These are phyloP conservation scores for Dothistroma pini DNA, from an alignment of 2,329 filamentous ascomycete genomes.

Conservation along the genomic window DNA sequence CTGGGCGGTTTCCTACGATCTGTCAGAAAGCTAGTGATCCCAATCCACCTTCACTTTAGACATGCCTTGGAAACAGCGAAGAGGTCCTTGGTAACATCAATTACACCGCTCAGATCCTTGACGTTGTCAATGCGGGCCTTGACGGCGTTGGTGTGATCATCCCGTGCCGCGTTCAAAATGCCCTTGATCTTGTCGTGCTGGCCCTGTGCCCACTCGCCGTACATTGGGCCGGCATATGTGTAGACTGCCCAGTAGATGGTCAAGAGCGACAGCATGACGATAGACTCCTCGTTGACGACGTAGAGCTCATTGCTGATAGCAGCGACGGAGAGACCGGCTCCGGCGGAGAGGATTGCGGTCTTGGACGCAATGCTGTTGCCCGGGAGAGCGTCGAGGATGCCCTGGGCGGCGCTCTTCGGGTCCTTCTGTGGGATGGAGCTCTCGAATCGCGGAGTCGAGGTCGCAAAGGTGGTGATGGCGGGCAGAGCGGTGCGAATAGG, in stretches of 20 bases:
- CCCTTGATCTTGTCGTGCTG: conserved; percentile 91
- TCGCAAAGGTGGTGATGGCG: conserved; percentile 66
- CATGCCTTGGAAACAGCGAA: conserved; percentile 96
- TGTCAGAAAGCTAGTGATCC: conserved; percentile 4
- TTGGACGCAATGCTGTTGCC: conserved; percentile 92
- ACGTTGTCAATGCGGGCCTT: conserved; percentile 92
- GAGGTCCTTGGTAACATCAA: conserved; percentile 94
- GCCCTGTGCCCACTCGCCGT: conserved; percentile 84
- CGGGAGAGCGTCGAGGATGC: conserved; percentile 87
- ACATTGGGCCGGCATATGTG: conserved; percentile 89
- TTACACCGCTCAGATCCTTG: conserved; percentile 87
- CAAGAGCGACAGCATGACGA: conserved; percentile 87
- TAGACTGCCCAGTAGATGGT: conserved; percentile 89
- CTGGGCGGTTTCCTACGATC: conserved; percentile 82
- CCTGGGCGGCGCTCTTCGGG: conserved; percentile 95
- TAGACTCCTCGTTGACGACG: conserved; percentile 97
- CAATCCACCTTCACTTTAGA: neutral
- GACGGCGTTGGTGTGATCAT: conserved; percentile 93
- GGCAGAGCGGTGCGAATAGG: conserved; percentile 70
- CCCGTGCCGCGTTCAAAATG: conserved; percentile 90
- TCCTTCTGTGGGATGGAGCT: conserved; percentile 70
- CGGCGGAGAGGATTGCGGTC: conserved; percentile 92
- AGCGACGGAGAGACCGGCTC: conserved; percentile 84
- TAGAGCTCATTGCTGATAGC: conserved; percentile 99
- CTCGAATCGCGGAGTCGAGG: conserved; percentile 60